Evolutionary conservation across 495 filamentous ascomycete genomes (phyloP), one percentile per base, ranked within the genome.

Genomic region (Penicillium parvum): DNA sequence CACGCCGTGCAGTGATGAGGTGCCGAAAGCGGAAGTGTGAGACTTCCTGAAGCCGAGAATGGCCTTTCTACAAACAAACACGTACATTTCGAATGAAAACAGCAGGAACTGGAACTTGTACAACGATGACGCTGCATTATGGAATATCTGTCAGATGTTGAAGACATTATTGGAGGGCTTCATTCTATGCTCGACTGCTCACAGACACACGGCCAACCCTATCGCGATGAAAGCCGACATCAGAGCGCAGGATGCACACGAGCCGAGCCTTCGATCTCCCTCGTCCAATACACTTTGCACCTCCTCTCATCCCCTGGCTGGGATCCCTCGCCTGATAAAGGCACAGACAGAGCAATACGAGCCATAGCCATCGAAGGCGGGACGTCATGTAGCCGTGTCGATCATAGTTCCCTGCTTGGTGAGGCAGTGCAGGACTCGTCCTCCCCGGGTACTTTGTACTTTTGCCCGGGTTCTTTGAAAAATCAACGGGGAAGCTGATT

Each of bases 341-440:
- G 45, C 16, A 25, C 33, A 32, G 30, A 32, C 32, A 14, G 35
- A n/a, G n/a, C n/a, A n/a, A 38, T 40, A 29, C 23, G 33, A 50
- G 32, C 35, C 32, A n/a, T n/a, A n/a, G n/a, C n/a, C n/a, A n/a
- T 7, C 10, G 14, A n/a, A 29, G 22, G 11, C 20, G 37, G 49
- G 22, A 37, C 30, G 29, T 47, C 42, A 50, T 45, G 44, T 33
- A 22, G 29, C 43, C 42, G 45, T 45, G 44, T 33, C 23, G 40
- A 53, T 44, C 50, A 47, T 25, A 21, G 37, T 47, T 47, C 17
- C 16, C 32, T 37, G 42, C 21, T 32, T 27, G 29, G 30, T 34
- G 39, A 38, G 47, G 47, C 49, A 43, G 49, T 52, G 47, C 47
- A 40, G n/a, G n/a, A n/a, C n/a, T n/a, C n/a, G n/a, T n/a, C n/a